phyloP scores from a whole-genome alignment of 1,139 yeast species.

The Suhomyces bokatorum region DNA sequence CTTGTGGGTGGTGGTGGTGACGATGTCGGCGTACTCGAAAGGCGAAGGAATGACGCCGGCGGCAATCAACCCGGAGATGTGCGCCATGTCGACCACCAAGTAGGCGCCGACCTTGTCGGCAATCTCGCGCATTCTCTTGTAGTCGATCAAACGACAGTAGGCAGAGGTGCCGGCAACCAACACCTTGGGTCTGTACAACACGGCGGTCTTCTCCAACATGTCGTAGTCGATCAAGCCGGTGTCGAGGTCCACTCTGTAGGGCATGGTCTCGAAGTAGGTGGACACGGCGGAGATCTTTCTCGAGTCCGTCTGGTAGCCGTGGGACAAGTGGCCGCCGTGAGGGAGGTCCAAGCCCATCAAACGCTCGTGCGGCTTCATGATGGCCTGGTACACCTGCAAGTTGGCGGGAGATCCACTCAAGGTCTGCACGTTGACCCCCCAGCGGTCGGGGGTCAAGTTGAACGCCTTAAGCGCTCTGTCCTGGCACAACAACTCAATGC shows the following conservation, averaged over 20 bases:
- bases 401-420: conserved; percentile 97
- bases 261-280: conserved; percentile 97
- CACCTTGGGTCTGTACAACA: conserved; percentile 90
- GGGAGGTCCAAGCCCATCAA: conserved; percentile 97
- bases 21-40: conserved; percentile 93
- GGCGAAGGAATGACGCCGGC: conserved; percentile 97
- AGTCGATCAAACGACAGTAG: conserved; percentile 92
- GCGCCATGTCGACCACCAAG: conserved; percentile 97
- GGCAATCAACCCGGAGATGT: conserved; percentile 92
- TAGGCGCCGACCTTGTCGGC: conserved; percentile 97
- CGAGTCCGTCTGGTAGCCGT: conserved; percentile 95
- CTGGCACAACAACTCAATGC: conserved; percentile 89
- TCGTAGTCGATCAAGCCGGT: conserved; percentile 97
- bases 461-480: conserved; percentile 90
- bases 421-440: conserved; percentile 99
- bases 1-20: conserved; percentile 97
- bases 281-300: conserved; percentile 96
- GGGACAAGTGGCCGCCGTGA: conserved; percentile 97
- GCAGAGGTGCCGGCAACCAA: conserved; percentile 98
- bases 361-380: conserved; percentile 92
- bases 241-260: conserved; percentile 86
- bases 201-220: conserved; percentile 85
- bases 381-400: conserved; percentile 91
- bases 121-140: conserved; percentile 92
- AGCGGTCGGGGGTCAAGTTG: conserved; percentile 71